Conservation (phyloP, 2,329 filamentous ascomycete species). For the Colletotrichum scovillei region DNA sequence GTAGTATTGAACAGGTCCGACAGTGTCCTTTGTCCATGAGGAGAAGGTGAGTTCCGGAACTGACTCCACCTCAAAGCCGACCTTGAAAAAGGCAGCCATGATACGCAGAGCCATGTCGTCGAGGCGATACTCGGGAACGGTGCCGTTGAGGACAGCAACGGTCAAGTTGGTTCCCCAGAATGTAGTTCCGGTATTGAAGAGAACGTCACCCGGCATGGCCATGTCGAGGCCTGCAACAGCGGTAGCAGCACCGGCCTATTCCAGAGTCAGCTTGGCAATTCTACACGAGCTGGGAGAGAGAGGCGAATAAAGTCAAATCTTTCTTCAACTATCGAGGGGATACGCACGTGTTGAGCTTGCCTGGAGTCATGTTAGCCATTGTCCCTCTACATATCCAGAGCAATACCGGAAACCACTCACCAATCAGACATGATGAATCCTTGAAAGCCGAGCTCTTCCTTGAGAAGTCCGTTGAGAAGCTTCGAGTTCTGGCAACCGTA, state of each 20-base stretch:
- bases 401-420: conserved; percentile 41
- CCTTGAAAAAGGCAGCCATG: conserved; percentile 77
- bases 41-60: conserved; percentile 80
- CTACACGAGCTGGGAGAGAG: too few species aligned
- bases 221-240: conserved; percentile 84
- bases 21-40: conserved; percentile 85
- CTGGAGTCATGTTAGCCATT: not conserved
- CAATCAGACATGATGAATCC: conserved; percentile 87
- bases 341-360: conserved; percentile 6
- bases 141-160: conserved; percentile 88
- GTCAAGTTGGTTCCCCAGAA: conserved; percentile 93
- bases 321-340: too few species aligned
- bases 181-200: conserved; percentile 77
- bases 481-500: conserved; percentile 85
- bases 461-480: conserved; percentile 79
- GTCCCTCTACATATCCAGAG: not conserved
- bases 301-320: not conserved
- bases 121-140: conserved; percentile 85
- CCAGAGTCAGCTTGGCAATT: conserved; percentile 41
- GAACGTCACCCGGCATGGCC: conserved; percentile 88
- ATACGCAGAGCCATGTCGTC: conserved; percentile 94
- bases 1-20: conserved; percentile 73
- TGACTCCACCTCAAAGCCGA: conserved; percentile 63
- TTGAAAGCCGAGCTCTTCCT: conserved; percentile 84
- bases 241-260: conserved; percentile 74